phyloP scores from a whole-genome alignment of 345 rosid genomes.

The Gossypium stocksii region DNA sequence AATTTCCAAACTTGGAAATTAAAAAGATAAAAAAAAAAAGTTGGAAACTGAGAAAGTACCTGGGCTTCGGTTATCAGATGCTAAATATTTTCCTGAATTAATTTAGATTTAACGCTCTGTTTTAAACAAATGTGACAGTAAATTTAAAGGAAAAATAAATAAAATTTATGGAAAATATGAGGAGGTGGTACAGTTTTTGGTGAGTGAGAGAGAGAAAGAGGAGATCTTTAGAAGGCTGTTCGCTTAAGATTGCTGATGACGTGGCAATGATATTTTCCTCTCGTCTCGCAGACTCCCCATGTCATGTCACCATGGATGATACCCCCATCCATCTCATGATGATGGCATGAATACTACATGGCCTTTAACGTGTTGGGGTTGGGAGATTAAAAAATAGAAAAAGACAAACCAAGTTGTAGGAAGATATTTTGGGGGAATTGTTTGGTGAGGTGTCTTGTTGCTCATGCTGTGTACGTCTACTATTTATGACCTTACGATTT shows the following conservation, averaged over 20 bases:
- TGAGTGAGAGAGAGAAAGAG: conserved; percentile 14
- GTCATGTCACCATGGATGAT: conserved; percentile 31
- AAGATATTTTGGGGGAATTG: conserved; percentile 24
- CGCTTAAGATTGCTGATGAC: conserved; percentile 30
- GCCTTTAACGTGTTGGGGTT: not conserved
- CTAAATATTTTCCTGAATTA: not conserved
- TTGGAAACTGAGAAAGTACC: conserved; percentile 4
- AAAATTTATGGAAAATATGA: not conserved
- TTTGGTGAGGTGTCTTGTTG: not conserved
- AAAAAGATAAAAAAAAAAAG: not conserved
- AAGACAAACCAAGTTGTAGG: not conserved
- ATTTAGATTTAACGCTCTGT: not conserved
- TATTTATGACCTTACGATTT: not conserved
- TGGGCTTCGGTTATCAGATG: not conserved
- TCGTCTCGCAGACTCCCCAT: conserved; percentile 24
- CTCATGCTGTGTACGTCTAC: not conserved
- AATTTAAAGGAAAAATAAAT: not conserved
- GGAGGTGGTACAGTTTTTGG: conserved; percentile 20
- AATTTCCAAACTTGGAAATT: not conserved
- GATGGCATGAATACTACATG: not conserved
- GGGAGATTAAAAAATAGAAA: not conserved
- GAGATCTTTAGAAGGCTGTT: conserved; percentile 42
- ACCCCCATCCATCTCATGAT: not conserved
- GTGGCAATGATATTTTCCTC: conserved; percentile 74
- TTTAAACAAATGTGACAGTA: not conserved